These are phyloP conservation scores for Cavenderia fasciculata DNA, from an alignment of 78 protist genomes.

Conservation along the genomic window DNA sequence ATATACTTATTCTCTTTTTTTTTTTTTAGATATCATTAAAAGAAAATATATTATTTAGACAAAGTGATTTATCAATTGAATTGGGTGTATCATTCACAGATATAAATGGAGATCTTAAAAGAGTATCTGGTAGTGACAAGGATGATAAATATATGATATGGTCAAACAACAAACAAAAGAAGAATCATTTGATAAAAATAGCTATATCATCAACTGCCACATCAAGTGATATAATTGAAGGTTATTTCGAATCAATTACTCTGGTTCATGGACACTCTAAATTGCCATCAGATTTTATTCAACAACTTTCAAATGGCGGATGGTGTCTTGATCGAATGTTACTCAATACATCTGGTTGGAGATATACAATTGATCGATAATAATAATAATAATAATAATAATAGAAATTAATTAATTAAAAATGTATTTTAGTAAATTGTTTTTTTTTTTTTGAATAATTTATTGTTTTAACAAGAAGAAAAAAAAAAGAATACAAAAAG, in stretches of 20 bases:
- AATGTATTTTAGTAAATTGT: too few relatives aligned
- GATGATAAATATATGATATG: background rate
- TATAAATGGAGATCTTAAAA: background rate
- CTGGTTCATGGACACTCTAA: background rate
- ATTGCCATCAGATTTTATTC: background rate
- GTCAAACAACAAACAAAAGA: background rate
- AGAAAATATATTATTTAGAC: constrained; percentile 19
- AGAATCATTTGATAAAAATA: background rate
- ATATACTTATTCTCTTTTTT: too few relatives aligned
- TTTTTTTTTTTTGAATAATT: too few relatives aligned
- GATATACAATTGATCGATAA: background rate
- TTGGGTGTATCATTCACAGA: constrained; percentile 10
- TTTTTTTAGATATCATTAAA: too few relatives aligned
- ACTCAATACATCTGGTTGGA: background rate
- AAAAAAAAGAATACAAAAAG: too few relatives aligned
- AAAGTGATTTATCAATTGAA: background rate
- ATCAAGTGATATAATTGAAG: background rate
- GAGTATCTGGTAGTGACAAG: background rate
- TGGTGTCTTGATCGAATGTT: background rate
- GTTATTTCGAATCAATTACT: background rate
- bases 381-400: background rate
- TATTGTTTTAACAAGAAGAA: too few relatives aligned
- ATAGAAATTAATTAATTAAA: background rate
- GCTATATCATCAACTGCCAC: background rate
- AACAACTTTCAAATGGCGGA: background rate